Base-by-base conservation (phyloP, 2,329 filamentous ascomycete species). In the Botrytis elliptica region DNA sequence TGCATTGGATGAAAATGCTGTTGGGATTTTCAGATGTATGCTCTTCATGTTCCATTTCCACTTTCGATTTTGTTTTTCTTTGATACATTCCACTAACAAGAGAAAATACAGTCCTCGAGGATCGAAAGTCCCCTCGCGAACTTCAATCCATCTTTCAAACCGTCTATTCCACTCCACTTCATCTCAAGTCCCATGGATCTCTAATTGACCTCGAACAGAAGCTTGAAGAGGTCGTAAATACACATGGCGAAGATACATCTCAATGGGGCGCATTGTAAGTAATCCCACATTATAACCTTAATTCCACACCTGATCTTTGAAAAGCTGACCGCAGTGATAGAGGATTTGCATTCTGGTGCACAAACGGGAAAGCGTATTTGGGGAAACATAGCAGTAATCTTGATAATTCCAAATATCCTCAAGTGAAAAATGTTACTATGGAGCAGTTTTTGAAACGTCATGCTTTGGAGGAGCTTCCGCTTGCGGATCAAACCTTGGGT, bases 231-330 rank as follows among this genome's bases (percentile, higher is more conserved):
- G 4, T 1, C 9, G 46, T 49, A 12, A 49, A 49, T 12, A 49
- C 4, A 49, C 22, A 49, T 25, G 46, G 46, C 1, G 46, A 52
- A 52, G 22, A 52, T n/a, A 52, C 46, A n/a, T 52, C 46, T 4
- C 46, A 52, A 52, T 52, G 46, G 46, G 46, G 46, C 10, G 22
- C 46, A 52, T 22, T 52, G 46, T 52, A 14, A 52, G 46, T 2
- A 52, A 3, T 52, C 1, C 10, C 46, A 52, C 4, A 52, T 25
- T 14, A 6, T 25, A 52, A 12, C 2, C 10, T 25, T 52, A 1
- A 12, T 52, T 4, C 14, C 10, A n/a, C 46, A n/a, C 4, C 4
- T 12, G 10, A 14, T 25, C 22, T n/a, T 25, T 1, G 0, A 12
- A 52, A 52, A 14, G 3, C 46, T 52, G 10, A 52, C 4, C 10